Evolutionary conservation across 768 basidiomycete genomes (phyloP), one percentile per base, ranked within the genome.

Genomic region (Cubamyces sp.): DNA sequence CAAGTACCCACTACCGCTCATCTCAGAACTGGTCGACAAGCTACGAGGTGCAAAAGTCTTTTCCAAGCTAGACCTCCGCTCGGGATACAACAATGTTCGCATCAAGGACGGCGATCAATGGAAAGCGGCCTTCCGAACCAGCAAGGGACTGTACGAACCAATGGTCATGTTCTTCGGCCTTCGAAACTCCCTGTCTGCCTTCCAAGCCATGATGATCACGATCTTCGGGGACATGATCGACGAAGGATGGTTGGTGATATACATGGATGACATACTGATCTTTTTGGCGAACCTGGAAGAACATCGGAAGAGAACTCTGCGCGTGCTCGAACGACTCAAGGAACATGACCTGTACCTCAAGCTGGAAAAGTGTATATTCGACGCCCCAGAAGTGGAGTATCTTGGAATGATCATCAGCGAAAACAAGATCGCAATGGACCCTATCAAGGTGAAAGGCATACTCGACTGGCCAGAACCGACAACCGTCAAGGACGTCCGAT

Each of bases 331-430:
- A 6, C 21, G 64, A 23, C 72, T 80, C 18, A 51, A 74, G 14
- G 69, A 76, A 34, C 37, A 66, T 56, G 42, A 64, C 37, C 72
- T 81, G 18, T 74, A 50, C 50, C 70, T 62, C 23, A 73, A 73
- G 23, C 55, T 69, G 4, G 56, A 71, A 19, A 77, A 77, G 60
- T 76, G 72, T 48, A 70, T 75, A 51, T 81, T 79, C 57, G 69
- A 78, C 65, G 63, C 66, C 8, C 40, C 69, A 6, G 58, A 71
- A 18, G 75, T 82, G 11, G 74, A 79, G 51, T 82, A 77, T 68
- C 72, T 82, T 1, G 78, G 82, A 3, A 77, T 75, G 60, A 64
- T 81, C 42, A 65, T 82, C 53, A 45, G 61, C 15, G 60, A 67
- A 3, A 64, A 71, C 8, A 69, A 71, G 23, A 64, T 81, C 40